A percentile compares a stretch with the other conserved stretches of the same genome.
These are phyloP conservation scores for Isoetes engelmannii DNA, from an alignment of 83 land plant genomes.

Conservation along the genomic window DNA sequence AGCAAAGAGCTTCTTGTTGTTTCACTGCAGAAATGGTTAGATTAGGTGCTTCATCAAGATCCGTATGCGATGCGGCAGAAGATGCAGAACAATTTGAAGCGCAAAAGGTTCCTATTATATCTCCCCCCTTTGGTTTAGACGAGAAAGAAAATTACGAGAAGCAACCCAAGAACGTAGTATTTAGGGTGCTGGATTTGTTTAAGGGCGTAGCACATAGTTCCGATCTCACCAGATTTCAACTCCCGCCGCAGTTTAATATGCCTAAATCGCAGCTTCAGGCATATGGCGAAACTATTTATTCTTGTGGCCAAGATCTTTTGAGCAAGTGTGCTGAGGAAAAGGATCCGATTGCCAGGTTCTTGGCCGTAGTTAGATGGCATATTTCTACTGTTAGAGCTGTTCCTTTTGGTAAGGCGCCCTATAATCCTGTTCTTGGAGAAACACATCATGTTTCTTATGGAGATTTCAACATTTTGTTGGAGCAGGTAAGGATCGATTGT, in stretches of 20 bases:
- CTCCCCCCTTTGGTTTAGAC: not conserved
- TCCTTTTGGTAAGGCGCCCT: conserved; percentile 55
- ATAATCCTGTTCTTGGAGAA: conserved; percentile 73
- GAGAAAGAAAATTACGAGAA: conserved; percentile 11
- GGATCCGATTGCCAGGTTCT: conserved; percentile 39
- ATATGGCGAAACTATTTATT: conserved; percentile 57
- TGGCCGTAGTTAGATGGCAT: conserved; percentile 56
- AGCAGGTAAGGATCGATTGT: conserved; percentile 43
- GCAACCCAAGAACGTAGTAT: conserved; percentile 29
- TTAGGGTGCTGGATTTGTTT: conserved; percentile 39
- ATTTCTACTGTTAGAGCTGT: conserved; percentile 50
- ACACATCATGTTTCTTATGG: conserved; percentile 66
- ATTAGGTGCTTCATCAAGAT: too few relatives aligned
- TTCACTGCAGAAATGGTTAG: too few relatives aligned
- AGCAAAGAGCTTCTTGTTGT: too few relatives aligned
- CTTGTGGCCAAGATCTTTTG: conserved; percentile 37
- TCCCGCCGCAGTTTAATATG: conserved; percentile 48
- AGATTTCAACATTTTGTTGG: conserved; percentile 53
- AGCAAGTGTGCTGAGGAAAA: conserved; percentile 26
- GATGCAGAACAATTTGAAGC: too few relatives aligned
- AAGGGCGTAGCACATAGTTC: conserved; percentile 49
- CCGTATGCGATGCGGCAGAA: too few relatives aligned
- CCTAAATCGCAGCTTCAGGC: conserved; percentile 67
- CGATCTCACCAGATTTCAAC: conserved; percentile 52
- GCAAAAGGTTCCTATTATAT: too few relatives aligned